phyloP scores from a whole-genome alignment of 2,329 filamentous ascomycete genomes.

The Tolypocladium guangdongense region DNA sequence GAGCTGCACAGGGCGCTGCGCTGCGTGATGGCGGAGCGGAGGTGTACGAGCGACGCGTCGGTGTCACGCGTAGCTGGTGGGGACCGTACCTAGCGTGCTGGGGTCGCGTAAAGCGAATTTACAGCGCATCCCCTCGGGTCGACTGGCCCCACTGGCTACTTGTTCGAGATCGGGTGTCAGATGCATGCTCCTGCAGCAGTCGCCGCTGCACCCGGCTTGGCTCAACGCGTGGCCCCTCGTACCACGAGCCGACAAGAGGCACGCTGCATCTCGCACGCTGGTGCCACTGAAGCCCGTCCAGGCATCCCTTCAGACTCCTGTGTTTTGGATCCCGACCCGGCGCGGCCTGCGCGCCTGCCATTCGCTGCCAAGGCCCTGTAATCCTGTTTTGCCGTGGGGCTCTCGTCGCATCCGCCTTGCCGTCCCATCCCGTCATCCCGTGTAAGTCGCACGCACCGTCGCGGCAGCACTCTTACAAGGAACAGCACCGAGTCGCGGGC shows the following conservation, averaged over 20 bases:
- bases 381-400: not conserved
- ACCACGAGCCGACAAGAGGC: no score
- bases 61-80: no score
- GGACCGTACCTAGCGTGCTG: no score
- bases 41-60: not conserved
- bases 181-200: no score
- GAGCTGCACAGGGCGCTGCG: not conserved
- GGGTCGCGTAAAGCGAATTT: not conserved
- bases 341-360: not conserved
- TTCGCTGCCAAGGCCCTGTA: not conserved
- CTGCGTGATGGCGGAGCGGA: not conserved
- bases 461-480: not conserved
- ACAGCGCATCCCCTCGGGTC: no score
- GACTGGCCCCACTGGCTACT: no score
- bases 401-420: not conserved
- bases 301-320: not conserved
- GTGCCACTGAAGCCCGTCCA: not conserved
- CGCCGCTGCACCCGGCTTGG: not conserved
- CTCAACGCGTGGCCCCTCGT: not conserved
- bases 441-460: not conserved
- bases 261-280: no score
- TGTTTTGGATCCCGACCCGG: not conserved
- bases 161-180: no score
- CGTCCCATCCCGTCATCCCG: not conserved
- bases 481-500: no score